Evolutionary conservation across 805 yeast species (phyloP).

Genomic region (Suhomyces xylopsoci): DNA sequence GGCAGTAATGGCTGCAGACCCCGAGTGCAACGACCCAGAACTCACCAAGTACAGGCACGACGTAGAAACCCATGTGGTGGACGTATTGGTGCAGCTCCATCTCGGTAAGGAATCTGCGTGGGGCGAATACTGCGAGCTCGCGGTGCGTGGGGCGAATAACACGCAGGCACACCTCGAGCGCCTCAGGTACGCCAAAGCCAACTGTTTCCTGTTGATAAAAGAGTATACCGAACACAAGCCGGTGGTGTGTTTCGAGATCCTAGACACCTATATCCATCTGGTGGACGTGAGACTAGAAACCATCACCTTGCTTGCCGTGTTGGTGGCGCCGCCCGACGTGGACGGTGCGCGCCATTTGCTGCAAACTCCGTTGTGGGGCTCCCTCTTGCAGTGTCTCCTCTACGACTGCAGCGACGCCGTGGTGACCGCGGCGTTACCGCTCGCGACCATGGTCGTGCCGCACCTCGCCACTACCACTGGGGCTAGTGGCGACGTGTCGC

Average conservation of each 20-base stretch:
- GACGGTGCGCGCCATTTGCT: conserved; percentile 27
- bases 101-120: neutral
- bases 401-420: conserved; percentile 42
- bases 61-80: conserved; percentile 21
- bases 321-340: conserved; percentile 24
- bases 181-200: conserved; percentile 44
- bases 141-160: conserved; percentile 14
- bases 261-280: conserved; percentile 32
- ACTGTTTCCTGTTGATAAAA: conserved; percentile 38
- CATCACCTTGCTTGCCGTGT: conserved; percentile 34
- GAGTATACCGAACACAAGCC: conserved; percentile 44
- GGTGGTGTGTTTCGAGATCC: conserved; percentile 29
- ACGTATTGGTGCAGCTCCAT: conserved; percentile 19
- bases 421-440: conserved; percentile 32
- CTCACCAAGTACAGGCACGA: conserved; percentile 17
- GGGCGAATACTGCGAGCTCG: conserved; percentile 7
- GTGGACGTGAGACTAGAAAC: conserved; percentile 20
- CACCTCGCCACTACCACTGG: conserved; percentile 30
- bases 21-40: conserved; percentile 18
- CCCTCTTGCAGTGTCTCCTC: conserved; percentile 35
- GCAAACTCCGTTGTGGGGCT: conserved; percentile 34
- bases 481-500: conserved; percentile 6
- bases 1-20: conserved; percentile 15
- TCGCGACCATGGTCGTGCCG: conserved; percentile 39
- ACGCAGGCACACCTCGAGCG: conserved; percentile 47